phyloP scores from a whole-genome alignment of 352 stramenopile genomes.

The Phytophthora pini region DNA sequence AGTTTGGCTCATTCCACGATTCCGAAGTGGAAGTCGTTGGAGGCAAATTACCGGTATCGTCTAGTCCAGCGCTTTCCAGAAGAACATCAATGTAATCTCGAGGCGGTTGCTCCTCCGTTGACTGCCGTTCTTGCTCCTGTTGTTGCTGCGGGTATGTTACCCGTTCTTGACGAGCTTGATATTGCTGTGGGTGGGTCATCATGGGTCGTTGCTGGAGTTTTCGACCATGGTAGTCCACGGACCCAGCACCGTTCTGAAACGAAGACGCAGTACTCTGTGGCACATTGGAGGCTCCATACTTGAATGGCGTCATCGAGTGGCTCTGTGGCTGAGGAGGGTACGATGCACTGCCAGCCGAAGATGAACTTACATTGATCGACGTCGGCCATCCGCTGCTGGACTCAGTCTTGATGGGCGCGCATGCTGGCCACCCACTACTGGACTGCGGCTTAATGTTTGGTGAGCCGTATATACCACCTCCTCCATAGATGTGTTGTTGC shows the following conservation, averaged over 20 bases:
- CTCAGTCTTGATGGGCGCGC: constrained; percentile 16
- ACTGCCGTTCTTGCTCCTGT: constrained; percentile 20
- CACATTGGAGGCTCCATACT: constrained; percentile 37
- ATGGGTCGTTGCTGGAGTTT: constrained; percentile 26
- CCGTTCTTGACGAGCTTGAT: constrained; percentile 35
- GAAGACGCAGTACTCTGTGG: constrained; percentile 6
- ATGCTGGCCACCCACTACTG: constrained; percentile 20
- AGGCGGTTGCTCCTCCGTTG: constrained; percentile 17
- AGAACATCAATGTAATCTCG: constrained; percentile 71
- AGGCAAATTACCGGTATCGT: constrained; percentile 45
- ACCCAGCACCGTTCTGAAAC: constrained; percentile 23
- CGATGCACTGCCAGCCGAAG: constrained; percentile 10
- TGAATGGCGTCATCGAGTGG: constrained; percentile 44
- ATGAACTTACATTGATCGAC: constrained; percentile 19
- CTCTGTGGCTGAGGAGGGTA: constrained; percentile 24
- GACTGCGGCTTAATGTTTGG: constrained; percentile 21
- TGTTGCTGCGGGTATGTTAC: constrained; percentile 19
- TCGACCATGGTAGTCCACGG: constrained; percentile 33
- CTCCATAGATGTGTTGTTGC: constrained; percentile 25
- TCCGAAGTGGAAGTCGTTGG: constrained; percentile 37
- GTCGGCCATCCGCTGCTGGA: constrained; percentile 20
- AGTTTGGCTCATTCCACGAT: constrained; percentile 34
- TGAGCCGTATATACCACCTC: constrained; percentile 12
- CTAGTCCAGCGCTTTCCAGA: constrained; percentile 58
- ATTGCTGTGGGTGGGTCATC: constrained; percentile 29